A percentile compares a stretch with the other conserved stretches of the same genome.
phyloP scores from a whole-genome alignment of 208 protist species.

The Wallacemonas collosoma region DNA sequence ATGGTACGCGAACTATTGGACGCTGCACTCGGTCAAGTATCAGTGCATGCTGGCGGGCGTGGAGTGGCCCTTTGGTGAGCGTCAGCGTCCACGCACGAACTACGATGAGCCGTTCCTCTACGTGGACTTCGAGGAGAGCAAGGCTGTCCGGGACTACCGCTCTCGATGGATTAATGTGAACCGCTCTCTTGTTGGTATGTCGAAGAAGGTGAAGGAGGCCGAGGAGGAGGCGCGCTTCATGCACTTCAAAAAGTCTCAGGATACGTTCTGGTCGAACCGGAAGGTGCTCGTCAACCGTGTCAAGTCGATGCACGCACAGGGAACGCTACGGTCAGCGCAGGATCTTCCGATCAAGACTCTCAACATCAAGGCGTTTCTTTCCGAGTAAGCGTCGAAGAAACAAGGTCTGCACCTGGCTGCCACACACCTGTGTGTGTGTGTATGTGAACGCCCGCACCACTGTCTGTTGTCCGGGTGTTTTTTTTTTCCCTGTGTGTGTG shows the following conservation, averaged over 20 bases:
- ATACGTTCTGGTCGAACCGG: slow-evolving; percentile 90
- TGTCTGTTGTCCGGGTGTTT: no score
- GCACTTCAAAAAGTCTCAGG: slow-evolving; percentile 83
- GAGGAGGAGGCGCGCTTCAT: slow-evolving; percentile 90
- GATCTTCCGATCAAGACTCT: slow-evolving; percentile 87
- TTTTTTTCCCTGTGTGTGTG: neutral
- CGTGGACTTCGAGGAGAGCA: slow-evolving; percentile 91
- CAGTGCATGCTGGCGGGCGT: slow-evolving; percentile 81
- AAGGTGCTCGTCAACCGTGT: slow-evolving; percentile 91
- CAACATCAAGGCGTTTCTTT: slow-evolving; percentile 87
- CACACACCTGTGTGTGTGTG: neutral
- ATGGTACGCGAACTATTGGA: slow-evolving; percentile 94
- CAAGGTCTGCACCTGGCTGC: neutral
- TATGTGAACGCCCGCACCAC: neutral
- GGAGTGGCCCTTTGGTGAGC: slow-evolving; percentile 81
- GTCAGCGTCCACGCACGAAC: slow-evolving; percentile 77
- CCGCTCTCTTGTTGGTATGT: slow-evolving; percentile 89
- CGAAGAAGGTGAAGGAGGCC: slow-evolving; percentile 82
- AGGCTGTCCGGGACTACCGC: slow-evolving; percentile 86
- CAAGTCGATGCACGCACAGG: slow-evolving; percentile 91
- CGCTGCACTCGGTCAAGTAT: slow-evolving; percentile 86
- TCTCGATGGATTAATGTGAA: slow-evolving; percentile 93
- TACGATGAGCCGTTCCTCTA: slow-evolving; percentile 91
- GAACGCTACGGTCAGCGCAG: slow-evolving; percentile 64
- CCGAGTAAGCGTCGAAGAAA: slow-evolving; percentile 33